These are phyloP conservation scores for Cryphonectria japonica DNA, from an alignment of 2,329 filamentous ascomycete species.

Conservation along the genomic window DNA sequence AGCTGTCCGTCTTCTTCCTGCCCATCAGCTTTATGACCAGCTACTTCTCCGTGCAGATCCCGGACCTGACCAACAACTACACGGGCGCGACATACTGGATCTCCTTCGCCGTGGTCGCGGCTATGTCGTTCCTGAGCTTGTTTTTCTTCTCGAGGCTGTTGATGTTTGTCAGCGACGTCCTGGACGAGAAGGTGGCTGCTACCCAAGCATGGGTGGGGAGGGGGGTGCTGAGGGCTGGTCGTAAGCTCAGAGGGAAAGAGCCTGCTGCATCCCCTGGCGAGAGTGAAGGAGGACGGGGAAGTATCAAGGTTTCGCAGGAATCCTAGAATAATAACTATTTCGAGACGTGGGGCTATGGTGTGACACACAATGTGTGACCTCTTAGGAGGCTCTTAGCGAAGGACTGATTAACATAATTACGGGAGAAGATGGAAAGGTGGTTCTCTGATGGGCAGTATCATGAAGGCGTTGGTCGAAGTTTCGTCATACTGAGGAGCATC, in stretches of 20 bases:
- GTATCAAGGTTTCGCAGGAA: background rate
- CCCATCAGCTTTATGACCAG: conserved; percentile 75
- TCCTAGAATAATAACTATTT: background rate
- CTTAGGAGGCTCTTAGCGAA: background rate
- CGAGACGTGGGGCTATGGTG: background rate
- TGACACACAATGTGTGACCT: background rate
- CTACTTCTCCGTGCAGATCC: conserved; percentile 72
- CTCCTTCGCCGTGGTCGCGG: conserved; percentile 66
- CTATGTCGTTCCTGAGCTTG: conserved; percentile 60
- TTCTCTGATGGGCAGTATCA: background rate
- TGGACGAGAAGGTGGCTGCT: conserved; percentile 41
- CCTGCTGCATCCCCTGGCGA: background rate
- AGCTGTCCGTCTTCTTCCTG: conserved; percentile 75
- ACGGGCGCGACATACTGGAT: conserved; percentile 68
- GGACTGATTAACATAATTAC: background rate
- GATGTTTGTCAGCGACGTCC: conserved; percentile 49
- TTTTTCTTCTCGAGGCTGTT: conserved; percentile 55
- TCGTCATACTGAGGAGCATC: background rate
- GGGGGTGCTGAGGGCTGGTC: conserved; percentile 12
- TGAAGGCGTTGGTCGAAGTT: background rate
- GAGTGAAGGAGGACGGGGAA: background rate
- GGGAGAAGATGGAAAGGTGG: background rate
- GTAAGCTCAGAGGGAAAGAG: conserved; percentile 4
- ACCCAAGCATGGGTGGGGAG: conserved; percentile 20
- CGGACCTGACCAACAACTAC: conserved; percentile 59